Conservation (phyloP, 768 basidiomycete species). For the Chalciporus piperatus region DNA sequence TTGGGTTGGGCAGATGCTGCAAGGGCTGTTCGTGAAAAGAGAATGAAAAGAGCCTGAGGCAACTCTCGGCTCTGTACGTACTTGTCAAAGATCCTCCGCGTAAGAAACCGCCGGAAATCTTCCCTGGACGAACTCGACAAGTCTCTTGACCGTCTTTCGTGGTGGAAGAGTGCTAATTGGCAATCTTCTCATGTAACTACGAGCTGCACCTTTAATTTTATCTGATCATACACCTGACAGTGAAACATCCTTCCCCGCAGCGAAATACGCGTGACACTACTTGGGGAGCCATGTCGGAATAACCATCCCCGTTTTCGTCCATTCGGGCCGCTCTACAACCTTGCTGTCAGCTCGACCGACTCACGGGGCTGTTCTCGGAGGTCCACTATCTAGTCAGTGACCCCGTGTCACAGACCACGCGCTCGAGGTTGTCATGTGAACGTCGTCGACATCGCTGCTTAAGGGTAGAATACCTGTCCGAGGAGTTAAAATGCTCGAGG, state of each 20-base stretch:
- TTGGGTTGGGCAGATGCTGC: not conserved
- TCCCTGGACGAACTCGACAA: slow-evolving; percentile 8
- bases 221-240: not conserved
- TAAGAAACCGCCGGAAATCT: slow-evolving; percentile 11
- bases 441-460: not conserved
- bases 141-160: slow-evolving; percentile 12
- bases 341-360: slow-evolving; percentile 7
- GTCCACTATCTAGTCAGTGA: not conserved
- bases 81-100: slow-evolving; percentile 9
- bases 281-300: not conserved
- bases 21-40: not conserved
- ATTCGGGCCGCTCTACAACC: too few species aligned
- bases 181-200: not conserved
- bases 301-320: slow-evolving; percentile 8
- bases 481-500: slow-evolving; percentile 5
- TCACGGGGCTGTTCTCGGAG: slow-evolving; percentile 3
- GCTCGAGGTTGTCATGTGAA: not conserved
- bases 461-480: slow-evolving; percentile 8
- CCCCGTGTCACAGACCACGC: not conserved
- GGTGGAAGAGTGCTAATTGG: not conserved
- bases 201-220: not conserved
- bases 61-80: slow-evolving; percentile 8
- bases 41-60: not conserved
- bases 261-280: not conserved
- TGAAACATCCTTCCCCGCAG: not conserved